phyloP scores from a whole-genome alignment of 2,329 filamentous ascomycete genomes.

The Cladosporium sp. region DNA sequence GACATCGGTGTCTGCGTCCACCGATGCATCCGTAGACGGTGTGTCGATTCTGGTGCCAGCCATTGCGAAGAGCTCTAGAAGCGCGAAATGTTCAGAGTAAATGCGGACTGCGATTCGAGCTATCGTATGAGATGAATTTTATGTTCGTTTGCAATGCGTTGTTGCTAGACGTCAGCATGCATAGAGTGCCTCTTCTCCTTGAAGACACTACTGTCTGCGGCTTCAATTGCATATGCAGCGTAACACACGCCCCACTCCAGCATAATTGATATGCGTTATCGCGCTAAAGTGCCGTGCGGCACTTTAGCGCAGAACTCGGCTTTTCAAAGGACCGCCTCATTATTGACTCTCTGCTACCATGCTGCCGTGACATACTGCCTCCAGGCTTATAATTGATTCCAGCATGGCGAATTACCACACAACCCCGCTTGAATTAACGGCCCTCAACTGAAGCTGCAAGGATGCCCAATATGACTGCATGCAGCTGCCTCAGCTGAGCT shows the following conservation, averaged over 20 bases:
- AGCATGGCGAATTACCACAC: not conserved
- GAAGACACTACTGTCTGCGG: not conserved
- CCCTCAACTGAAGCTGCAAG: not conserved
- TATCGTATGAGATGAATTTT: not conserved
- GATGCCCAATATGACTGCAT: not conserved
- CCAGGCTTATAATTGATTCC: not conserved
- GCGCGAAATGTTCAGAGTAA: not conserved
- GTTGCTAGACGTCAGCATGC: not conserved
- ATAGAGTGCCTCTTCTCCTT: not conserved
- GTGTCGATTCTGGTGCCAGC: not conserved
- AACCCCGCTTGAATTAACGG: not conserved
- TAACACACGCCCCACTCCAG: not conserved
- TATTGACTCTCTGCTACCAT: not conserved
- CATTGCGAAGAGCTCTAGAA: not conserved
- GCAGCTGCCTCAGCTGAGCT: not conserved
- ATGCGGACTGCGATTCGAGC: not conserved
- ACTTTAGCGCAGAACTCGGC: not conserved
- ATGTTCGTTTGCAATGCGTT: not conserved
- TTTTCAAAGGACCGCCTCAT: not conserved
- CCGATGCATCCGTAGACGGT: not conserved
- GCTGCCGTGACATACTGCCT: not conserved
- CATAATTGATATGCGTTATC: not conserved
- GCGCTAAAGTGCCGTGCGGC: not conserved
- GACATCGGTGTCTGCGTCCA: not conserved
- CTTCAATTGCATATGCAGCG: not conserved